These are phyloP conservation scores for Penicillium angulare DNA, from an alignment of 495 filamentous ascomycete species.

Conservation along the genomic window DNA sequence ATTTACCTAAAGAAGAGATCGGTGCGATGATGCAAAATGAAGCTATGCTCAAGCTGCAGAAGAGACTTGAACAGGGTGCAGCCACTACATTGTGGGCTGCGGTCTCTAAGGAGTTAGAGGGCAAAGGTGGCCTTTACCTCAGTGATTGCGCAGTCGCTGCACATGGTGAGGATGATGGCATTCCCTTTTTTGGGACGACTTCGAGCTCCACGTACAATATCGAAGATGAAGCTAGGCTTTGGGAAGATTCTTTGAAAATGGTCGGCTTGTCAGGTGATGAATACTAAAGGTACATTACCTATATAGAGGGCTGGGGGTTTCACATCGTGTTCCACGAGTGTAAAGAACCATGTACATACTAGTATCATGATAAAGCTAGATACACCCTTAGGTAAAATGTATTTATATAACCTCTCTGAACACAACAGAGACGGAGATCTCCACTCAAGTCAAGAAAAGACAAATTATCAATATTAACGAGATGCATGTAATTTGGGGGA, in stretches of 20 bases:
- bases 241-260: constrained; percentile 44
- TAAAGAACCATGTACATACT: no score
- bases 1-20: constrained; percentile 18
- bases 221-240: constrained; percentile 39
- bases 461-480: no score
- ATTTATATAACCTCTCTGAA: no score
- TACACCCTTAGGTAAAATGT: no score
- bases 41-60: constrained; percentile 26
- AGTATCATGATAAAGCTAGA: no score
- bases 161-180: constrained; percentile 10
- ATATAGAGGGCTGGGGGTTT: no score
- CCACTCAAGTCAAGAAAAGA: no score
- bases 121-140: constrained; percentile 45
- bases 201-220: constrained; percentile 35
- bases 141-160: constrained; percentile 29
- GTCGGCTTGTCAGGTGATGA: constrained; percentile 25
- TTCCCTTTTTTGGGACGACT: constrained; percentile 23
- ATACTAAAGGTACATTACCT: no score
- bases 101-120: constrained; percentile 34
- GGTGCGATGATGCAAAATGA: constrained; percentile 12
- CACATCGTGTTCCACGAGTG: no score
- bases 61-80: constrained; percentile 33
- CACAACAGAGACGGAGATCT: no score
- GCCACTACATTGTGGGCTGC: constrained; percentile 48
- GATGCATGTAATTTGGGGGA: not conserved